Evolutionary conservation across 331 rosid species (phyloP).

Genomic region (Spiraea crenata): DNA sequence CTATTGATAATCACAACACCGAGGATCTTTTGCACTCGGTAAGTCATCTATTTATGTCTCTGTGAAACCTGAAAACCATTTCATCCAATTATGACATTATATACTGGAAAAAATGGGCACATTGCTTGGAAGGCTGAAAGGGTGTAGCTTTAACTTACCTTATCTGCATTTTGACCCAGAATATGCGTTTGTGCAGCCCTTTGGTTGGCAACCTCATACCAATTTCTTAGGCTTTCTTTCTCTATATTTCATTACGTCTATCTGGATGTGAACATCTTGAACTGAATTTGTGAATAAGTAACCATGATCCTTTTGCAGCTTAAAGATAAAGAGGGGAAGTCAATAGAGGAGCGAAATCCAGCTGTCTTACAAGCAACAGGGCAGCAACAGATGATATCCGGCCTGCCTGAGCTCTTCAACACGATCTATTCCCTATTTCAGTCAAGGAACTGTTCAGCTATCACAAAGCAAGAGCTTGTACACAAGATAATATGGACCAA

Average conservation of each 20-base stretch:
- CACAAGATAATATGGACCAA: constrained; percentile 57
- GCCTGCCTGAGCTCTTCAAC: constrained; percentile 73
- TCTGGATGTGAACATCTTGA: not conserved
- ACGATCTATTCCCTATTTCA: constrained; percentile 58
- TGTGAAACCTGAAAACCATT: not conserved
- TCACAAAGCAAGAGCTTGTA: constrained; percentile 72
- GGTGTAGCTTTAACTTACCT: not conserved
- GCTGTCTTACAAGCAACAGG: constrained; percentile 67
- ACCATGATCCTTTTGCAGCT: constrained; percentile 44
- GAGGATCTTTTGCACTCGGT: constrained; percentile 64
- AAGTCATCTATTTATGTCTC: constrained; percentile 22
- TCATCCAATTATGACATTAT: not conserved
- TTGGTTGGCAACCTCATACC: not conserved
- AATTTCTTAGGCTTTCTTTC: not conserved
- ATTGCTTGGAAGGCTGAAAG: not conserved
- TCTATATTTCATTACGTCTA: not conserved
- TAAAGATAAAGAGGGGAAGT: constrained; percentile 57
- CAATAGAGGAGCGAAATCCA: constrained; percentile 65
- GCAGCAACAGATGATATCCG: constrained; percentile 53
- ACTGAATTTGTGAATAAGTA: constrained; percentile 4
- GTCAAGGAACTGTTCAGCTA: constrained; percentile 44
- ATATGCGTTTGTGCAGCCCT: not conserved
- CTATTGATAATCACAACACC: constrained; percentile 38
- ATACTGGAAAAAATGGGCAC: no score
- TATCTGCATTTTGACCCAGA: not conserved